These are phyloP conservation scores for Picocystis sp. DNA, from an alignment of 163 green algal genomes.

Conservation along the genomic window DNA sequence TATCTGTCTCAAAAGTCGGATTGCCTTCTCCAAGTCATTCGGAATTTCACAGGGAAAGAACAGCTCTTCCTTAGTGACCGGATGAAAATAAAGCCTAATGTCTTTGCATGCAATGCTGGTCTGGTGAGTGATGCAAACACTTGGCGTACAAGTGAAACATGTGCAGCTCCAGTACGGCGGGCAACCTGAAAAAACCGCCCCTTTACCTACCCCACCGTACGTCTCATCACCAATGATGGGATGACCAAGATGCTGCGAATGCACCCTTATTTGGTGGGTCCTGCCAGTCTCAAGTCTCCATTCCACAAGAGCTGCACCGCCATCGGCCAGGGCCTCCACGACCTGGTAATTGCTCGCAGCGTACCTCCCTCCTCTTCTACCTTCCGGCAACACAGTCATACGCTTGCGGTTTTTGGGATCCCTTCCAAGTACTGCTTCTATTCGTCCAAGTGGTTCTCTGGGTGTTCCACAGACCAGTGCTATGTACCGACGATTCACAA, in stretches of 20 bases:
- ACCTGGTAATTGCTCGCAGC: constrained; percentile 61
- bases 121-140: constrained; percentile 25
- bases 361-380: constrained; percentile 26
- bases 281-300: constrained; percentile 86
- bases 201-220: constrained; percentile 48
- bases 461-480: constrained; percentile 21
- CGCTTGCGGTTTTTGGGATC: constrained; percentile 61
- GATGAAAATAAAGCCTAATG: constrained; percentile 63
- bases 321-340: constrained; percentile 46
- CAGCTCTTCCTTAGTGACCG: constrained; percentile 30
- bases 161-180: neutral
- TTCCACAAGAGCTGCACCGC: constrained; percentile 51
- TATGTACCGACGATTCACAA: constrained; percentile 22
- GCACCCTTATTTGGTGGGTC: constrained; percentile 93
- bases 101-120: constrained; percentile 65
- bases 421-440: constrained; percentile 60
- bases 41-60: constrained; percentile 47
- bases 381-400: constrained; percentile 48
- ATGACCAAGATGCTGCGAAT: constrained; percentile 68
- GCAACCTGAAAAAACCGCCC: neutral
- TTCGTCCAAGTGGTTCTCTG: neutral
- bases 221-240: constrained; percentile 69
- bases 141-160: constrained; percentile 5
- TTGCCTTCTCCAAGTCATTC: constrained; percentile 33
- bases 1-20: constrained; percentile 9